These are phyloP conservation scores for Drechslerella coelobrocha DNA, from an alignment of 2,329 filamentous ascomycete genomes.

Conservation along the genomic window DNA sequence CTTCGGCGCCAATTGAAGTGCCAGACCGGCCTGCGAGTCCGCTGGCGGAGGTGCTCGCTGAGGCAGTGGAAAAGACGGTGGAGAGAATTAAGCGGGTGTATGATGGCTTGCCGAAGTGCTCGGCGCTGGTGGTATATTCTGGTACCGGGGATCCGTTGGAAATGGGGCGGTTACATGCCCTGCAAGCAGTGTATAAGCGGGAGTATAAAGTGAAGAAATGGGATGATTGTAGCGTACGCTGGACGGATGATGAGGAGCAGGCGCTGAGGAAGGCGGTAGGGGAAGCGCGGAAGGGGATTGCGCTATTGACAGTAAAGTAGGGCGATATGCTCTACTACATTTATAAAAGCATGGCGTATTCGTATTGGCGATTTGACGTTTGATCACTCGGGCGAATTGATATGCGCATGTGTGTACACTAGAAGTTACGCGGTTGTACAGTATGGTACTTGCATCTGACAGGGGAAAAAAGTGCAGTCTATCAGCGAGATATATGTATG, in stretches of 20 bases:
- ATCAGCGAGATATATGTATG: no score
- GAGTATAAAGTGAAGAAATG: constrained; percentile 73
- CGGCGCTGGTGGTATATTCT: constrained; percentile 70
- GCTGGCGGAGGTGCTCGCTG: constrained; percentile 27
- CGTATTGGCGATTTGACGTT: background rate
- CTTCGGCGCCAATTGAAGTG: constrained; percentile 24
- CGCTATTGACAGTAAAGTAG: constrained; percentile 71
- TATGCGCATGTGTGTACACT: no score
- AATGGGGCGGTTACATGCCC: constrained; percentile 68
- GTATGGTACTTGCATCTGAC: no score
- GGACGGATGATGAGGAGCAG: constrained; percentile 73
- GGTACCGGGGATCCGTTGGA: constrained; percentile 73
- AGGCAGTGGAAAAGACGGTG: constrained; percentile 51
- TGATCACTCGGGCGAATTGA: no score
- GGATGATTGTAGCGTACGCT: constrained; percentile 71
- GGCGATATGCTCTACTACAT: background rate
- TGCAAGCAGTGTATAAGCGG: constrained; percentile 68
- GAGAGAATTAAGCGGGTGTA: constrained; percentile 65
- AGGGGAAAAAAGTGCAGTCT: no score
- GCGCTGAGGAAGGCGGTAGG: constrained; percentile 66
- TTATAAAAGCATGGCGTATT: background rate
- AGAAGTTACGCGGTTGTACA: no score
- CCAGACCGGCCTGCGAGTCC: constrained; percentile 23
- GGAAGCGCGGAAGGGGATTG: constrained; percentile 68
- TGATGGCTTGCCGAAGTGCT: constrained; percentile 68